Percentiles rank a stretch among this genome's conserved stretches.
These are phyloP conservation scores for Fusarium setosum DNA, from an alignment of 2,329 filamentous ascomycete genomes.

Conservation along the genomic window DNA sequence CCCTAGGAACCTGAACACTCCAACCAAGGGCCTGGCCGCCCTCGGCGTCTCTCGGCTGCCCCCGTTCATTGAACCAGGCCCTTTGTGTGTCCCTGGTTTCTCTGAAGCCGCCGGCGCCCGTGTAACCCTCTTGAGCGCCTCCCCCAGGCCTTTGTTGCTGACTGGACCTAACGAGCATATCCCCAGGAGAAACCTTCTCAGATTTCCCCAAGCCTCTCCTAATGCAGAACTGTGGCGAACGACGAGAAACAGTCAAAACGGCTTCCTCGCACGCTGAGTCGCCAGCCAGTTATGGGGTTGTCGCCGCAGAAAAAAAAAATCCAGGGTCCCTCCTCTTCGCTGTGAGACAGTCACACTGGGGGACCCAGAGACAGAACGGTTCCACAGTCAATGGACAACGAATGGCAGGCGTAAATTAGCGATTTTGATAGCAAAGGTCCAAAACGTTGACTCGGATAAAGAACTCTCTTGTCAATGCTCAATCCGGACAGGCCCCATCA, in stretches of 20 bases:
- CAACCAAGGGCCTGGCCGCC: slow-evolving; percentile 19
- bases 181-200: slow-evolving; percentile 14
- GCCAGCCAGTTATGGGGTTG: slow-evolving; percentile 10
- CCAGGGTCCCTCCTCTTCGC: slow-evolving; percentile 38
- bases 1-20: slow-evolving; percentile 30
- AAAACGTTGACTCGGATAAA: slow-evolving; percentile 17
- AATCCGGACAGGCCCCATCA: slow-evolving; percentile 4
- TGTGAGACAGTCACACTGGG: slow-evolving; percentile 39
- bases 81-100: slow-evolving; percentile 14
- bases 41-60: slow-evolving; percentile 33
- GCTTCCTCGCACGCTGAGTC: slow-evolving; percentile 21
- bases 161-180: slow-evolving; percentile 26
- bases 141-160: slow-evolving; percentile 22
- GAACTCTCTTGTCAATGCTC: slow-evolving; percentile 2
- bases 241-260: slow-evolving; percentile 21
- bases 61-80: slow-evolving; percentile 9
- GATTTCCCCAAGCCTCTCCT: slow-evolving; percentile 10
- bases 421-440: slow-evolving; percentile 23
- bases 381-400: slow-evolving; percentile 29
- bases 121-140: slow-evolving; percentile 17
- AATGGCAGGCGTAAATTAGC: slow-evolving; percentile 27
- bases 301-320: slow-evolving; percentile 22
- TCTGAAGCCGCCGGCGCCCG: slow-evolving; percentile 33
- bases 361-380: slow-evolving; percentile 36
- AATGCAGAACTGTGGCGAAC: slow-evolving; percentile 21